Percentiles rank a stretch among this genome's conserved stretches.
Evolutionary conservation across 768 basidiomycete species (phyloP).

Genomic region (Leccinum longicurvipes): DNA sequence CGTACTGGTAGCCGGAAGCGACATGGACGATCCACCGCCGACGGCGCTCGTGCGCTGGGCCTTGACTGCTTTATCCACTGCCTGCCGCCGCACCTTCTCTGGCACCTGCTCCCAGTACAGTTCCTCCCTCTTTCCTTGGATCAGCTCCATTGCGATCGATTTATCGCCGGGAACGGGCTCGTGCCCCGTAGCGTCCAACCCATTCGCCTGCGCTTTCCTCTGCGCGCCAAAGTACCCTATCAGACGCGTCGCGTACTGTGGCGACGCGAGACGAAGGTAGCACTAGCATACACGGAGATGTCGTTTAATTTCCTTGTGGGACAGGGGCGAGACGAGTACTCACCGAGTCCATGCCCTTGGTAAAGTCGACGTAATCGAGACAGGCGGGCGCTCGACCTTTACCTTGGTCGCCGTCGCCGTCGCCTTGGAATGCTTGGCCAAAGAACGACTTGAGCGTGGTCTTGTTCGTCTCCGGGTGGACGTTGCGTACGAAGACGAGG

Average conservation of each 20-base stretch:
- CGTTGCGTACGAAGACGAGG: constrained; percentile 65
- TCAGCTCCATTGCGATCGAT: constrained; percentile 49
- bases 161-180: constrained; percentile 13
- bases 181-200: constrained; percentile 54
- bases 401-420: background rate
- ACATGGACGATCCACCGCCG: background rate
- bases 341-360: constrained; percentile 72
- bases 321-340: background rate
- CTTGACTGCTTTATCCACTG: constrained; percentile 46
- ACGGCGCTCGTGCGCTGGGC: background rate
- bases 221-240: constrained; percentile 41
- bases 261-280: constrained; percentile 62
- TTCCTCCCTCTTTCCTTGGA: constrained; percentile 61
- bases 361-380: constrained; percentile 79
- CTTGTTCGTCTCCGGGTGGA: constrained; percentile 78
- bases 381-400: constrained; percentile 25
- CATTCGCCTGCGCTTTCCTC: constrained; percentile 41
- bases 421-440: constrained; percentile 35
- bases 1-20: background rate
- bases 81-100: constrained; percentile 61
- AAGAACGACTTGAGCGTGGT: constrained; percentile 69
- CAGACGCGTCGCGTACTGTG: constrained; percentile 44
- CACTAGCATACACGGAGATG: constrained; percentile 46
- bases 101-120: constrained; percentile 82
- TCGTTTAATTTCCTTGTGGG: background rate